These are phyloP conservation scores for Chalciporus chontae DNA, from an alignment of 768 basidiomycete genomes.

Conservation along the genomic window DNA sequence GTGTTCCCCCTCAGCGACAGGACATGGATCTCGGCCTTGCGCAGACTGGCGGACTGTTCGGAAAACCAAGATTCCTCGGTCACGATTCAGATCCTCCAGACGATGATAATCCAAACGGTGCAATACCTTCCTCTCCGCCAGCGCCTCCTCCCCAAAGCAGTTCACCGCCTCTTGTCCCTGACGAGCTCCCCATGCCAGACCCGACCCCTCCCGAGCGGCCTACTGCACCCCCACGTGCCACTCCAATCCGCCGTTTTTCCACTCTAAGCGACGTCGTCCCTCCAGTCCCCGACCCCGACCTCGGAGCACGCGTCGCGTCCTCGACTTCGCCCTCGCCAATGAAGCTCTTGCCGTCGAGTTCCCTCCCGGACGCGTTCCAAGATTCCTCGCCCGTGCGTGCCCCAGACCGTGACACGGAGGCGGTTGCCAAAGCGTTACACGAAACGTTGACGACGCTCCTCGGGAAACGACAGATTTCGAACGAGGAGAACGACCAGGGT, in stretches of 20 bases:
- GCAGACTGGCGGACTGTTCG: slow-evolving; percentile 22
- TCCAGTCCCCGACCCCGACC: slow-evolving; percentile 25
- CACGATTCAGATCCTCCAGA: slow-evolving; percentile 20
- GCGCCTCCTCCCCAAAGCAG: slow-evolving; percentile 27
- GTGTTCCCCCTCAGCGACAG: neutral
- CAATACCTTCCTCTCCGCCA: slow-evolving; percentile 15
- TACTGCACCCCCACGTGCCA: neutral
- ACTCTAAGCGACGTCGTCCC: neutral
- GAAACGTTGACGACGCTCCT: slow-evolving; percentile 67
- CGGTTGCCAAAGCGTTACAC: slow-evolving; percentile 56
- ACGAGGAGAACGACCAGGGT: slow-evolving; percentile 32
- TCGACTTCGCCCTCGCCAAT: slow-evolving; percentile 54
- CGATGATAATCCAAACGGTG: neutral
- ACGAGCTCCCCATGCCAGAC: slow-evolving; percentile 3
- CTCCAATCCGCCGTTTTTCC: neutral
- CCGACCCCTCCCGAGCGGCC: slow-evolving; percentile 1
- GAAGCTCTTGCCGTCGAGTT: slow-evolving; percentile 35
- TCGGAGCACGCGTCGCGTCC: slow-evolving; percentile 42
- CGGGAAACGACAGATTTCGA: slow-evolving; percentile 58
- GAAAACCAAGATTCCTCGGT: slow-evolving; percentile 34
- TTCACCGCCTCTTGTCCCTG: slow-evolving; percentile 17
- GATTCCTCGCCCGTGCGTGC: slow-evolving; percentile 31
- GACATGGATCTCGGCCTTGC: neutral
- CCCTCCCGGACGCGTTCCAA: slow-evolving; percentile 10
- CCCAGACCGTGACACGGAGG: slow-evolving; percentile 34